Conservation (phyloP, 2,329 filamentous ascomycete species). For the Zasmidium angulare region DNA sequence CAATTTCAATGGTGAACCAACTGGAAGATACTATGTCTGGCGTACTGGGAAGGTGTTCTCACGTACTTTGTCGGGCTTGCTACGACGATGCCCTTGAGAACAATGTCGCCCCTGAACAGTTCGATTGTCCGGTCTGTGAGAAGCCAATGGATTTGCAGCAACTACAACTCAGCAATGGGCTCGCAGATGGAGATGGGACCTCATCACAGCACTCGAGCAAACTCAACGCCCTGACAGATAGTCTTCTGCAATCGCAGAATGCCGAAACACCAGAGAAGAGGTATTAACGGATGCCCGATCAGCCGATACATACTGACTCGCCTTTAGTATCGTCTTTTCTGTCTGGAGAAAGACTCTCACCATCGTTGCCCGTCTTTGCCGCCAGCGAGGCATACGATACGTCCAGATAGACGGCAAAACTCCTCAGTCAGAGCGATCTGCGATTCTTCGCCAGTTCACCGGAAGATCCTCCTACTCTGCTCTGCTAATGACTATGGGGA, state of each 20-base stretch:
- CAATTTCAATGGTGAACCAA: conserved; percentile 4
- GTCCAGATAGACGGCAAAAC: conserved; percentile 12
- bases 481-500: conserved; percentile 14
- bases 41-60: not conserved
- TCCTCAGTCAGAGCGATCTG: conserved; percentile 2
- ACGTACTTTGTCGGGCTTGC: not conserved
- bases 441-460: conserved; percentile 9
- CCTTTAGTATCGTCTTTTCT: conserved; percentile 15
- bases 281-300: not conserved
- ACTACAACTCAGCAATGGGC: not conserved
- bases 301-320: not conserved
- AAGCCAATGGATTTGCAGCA: not conserved
- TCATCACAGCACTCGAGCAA: conserved; percentile 1
- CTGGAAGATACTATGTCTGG: not conserved
- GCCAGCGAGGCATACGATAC: conserved; percentile 1
- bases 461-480: conserved; percentile 4
- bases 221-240: not conserved
- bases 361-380: not conserved
- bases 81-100: not conserved
- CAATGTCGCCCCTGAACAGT: not conserved
- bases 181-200: not conserved
- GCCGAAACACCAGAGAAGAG: not conserved
- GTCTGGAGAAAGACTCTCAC: conserved; percentile 11
- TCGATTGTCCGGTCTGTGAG: not conserved
- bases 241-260: not conserved